These are phyloP conservation scores for Kwoniella bestiolae DNA, from an alignment of 768 basidiomycete genomes.

Conservation along the genomic window DNA sequence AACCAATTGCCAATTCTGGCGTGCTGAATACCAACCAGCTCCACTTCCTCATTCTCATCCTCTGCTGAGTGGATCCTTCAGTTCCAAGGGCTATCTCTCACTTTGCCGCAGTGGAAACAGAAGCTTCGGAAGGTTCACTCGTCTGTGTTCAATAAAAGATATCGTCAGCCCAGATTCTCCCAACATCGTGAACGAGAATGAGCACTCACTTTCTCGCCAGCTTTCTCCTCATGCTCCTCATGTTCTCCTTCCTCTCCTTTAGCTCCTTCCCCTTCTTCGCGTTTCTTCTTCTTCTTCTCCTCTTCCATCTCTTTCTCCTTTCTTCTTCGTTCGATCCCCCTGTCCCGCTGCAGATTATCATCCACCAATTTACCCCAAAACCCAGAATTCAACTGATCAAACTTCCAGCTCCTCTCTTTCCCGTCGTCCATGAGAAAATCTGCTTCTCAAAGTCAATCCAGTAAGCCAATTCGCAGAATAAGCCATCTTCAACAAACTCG, in stretches of 20 bases:
- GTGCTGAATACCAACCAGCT: no score
- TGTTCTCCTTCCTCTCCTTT: neutral
- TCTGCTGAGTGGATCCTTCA: no score
- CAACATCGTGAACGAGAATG: no score
- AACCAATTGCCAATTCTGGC: no score
- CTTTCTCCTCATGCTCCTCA: neutral
- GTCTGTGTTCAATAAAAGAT: no score
- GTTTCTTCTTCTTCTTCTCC: neutral
- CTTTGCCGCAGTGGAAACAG: no score
- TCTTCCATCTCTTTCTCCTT: neutral
- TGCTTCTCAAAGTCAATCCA: constrained; percentile 17
- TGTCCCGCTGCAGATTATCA: neutral
- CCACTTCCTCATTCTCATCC: no score
- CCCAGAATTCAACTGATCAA: neutral
- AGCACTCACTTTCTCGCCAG: neutral
- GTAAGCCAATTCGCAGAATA: constrained; percentile 16
- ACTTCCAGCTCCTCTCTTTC: neutral
- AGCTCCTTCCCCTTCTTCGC: neutral
- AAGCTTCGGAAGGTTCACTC: no score
- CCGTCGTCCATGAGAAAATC: neutral
- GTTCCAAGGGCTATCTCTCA: no score
- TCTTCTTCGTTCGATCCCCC: neutral
- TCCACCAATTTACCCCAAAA: constrained; percentile 2
- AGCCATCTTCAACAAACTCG: constrained; percentile 3
- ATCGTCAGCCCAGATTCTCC: no score